phyloP scores from a whole-genome alignment of 371 early-diverging fungal species.

The Globomyces sp. region DNA sequence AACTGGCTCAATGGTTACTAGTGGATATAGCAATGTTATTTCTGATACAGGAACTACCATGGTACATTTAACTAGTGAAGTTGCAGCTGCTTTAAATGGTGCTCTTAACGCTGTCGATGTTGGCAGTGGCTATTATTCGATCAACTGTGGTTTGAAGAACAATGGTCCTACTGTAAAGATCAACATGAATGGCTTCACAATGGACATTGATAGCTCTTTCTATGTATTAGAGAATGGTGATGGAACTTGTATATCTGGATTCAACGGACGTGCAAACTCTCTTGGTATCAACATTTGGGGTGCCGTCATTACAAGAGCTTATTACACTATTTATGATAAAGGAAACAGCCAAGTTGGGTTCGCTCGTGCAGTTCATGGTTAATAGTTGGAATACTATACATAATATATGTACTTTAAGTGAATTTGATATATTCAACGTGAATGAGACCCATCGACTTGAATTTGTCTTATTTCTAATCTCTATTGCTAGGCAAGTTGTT shows the following conservation, averaged over 20 bases:
- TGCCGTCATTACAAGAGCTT: conserved; percentile 21
- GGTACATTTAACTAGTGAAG: conserved; percentile 59
- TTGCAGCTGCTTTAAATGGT: conserved; percentile 73
- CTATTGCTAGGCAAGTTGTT: no score
- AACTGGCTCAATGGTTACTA: background rate
- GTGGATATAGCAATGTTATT: conserved; percentile 18
- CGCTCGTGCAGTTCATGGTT: conserved; percentile 24
- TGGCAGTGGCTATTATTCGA: background rate
- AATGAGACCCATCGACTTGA: no score
- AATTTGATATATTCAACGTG: no score
- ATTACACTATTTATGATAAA: conserved; percentile 25
- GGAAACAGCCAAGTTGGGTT: conserved; percentile 25
- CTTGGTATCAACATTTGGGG: conserved; percentile 21
- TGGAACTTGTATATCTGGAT: conserved; percentile 32
- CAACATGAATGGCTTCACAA: conserved; percentile 61
- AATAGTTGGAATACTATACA: no score
- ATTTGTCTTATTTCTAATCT: no score
- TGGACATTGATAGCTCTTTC: conserved; percentile 41
- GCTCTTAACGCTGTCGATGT: conserved; percentile 38
- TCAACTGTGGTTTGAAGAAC: conserved; percentile 23
- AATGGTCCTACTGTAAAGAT: conserved; percentile 68
- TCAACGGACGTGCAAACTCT: conserved; percentile 17
- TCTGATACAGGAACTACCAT: conserved; percentile 58
- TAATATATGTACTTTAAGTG: no score
- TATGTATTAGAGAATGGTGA: conserved; percentile 32